Evolutionary conservation across 345 rosid species (phyloP), one percentile per base, ranked within the genome.

Genomic region (Citrus hindsii): DNA sequence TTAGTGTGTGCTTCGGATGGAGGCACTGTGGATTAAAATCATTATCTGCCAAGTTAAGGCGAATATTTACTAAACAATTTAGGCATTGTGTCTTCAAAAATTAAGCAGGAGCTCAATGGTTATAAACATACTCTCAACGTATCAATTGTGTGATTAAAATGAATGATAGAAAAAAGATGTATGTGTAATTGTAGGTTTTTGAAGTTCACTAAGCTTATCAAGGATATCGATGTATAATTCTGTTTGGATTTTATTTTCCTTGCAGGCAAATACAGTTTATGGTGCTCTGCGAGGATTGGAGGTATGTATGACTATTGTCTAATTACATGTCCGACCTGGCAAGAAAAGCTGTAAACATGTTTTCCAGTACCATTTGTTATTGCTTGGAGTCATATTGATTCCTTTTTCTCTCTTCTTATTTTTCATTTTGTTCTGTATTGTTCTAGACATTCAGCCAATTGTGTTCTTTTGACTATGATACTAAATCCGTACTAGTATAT

Each of bases 361-460:
- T 28, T 12, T 14, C 37, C 22, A 13, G 16, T 7, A 16, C n/a
- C 48, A 1, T 9, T 27, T 70, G 51, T 46, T 30, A 56, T 56
- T 33, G 51, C 65, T 59, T 79, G 35, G 71, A 73, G 60, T n/a
- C 8, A 14, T 69, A 19, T 24, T 13, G 35, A 27, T 25, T 9
- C 32, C 73, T 27, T 46, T 46, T 42, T 40, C 6, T 46, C 35
- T 25, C 46, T 69, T 46, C 59, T 69, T 22, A 69, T 69, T 42
- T 48, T 7, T 28, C 24, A 70, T 70, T 70, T 40, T 71, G 22
- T 72, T 56, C 22, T 13, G 30, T 33, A 12, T 58, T 74, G 33
- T 83, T 88, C 69, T 92, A 96, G 99, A 96, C 98, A 60, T 96
- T 92, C 87, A 94, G 99, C 85, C 99, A 95, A 77, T 75, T 96